phyloP scores from a whole-genome alignment of 2,329 filamentous ascomycete species.

The Phaeosphaeriaceae sp. region DNA sequence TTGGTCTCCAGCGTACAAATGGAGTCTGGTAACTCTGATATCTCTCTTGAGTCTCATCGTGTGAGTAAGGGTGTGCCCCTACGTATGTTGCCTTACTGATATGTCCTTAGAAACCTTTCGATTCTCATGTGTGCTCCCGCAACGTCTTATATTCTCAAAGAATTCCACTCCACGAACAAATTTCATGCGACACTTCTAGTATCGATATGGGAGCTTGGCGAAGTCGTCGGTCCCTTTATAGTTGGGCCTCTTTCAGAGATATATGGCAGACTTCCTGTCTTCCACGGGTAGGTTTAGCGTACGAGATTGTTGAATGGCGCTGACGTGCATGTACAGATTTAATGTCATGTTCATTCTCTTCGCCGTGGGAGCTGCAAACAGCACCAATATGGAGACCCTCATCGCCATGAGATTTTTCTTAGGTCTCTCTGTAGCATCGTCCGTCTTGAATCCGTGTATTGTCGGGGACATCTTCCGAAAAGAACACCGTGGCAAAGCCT shows the following conservation, averaged over 20 bases:
- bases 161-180: constrained; percentile 19
- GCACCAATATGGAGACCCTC: constrained; percentile 42
- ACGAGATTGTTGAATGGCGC: too few species aligned
- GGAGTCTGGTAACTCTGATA: constrained; percentile 29
- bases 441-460: constrained; percentile 66
- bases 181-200: constrained; percentile 24
- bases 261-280: constrained; percentile 25
- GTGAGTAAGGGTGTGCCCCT: constrained; percentile 9
- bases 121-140: constrained; percentile 32
- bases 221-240: constrained; percentile 28
- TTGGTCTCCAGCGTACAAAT: constrained; percentile 27
- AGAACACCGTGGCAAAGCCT: constrained; percentile 63
- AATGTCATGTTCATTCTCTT: constrained; percentile 53
- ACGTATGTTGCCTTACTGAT: not conserved
- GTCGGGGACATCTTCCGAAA: constrained; percentile 65
- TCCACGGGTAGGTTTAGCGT: not conserved
- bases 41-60: constrained; percentile 30
- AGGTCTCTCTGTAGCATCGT: constrained; percentile 49
- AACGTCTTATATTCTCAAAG: constrained; percentile 28
- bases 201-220: constrained; percentile 34
- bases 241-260: constrained; percentile 31
- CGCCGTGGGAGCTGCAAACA: constrained; percentile 44
- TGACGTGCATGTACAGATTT: constrained; percentile 8
- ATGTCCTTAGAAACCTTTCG: constrained; percentile 10
- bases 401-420: constrained; percentile 51